Base-by-base conservation (phyloP, 768 basidiomycete genomes). In the Zangia roseola region DNA sequence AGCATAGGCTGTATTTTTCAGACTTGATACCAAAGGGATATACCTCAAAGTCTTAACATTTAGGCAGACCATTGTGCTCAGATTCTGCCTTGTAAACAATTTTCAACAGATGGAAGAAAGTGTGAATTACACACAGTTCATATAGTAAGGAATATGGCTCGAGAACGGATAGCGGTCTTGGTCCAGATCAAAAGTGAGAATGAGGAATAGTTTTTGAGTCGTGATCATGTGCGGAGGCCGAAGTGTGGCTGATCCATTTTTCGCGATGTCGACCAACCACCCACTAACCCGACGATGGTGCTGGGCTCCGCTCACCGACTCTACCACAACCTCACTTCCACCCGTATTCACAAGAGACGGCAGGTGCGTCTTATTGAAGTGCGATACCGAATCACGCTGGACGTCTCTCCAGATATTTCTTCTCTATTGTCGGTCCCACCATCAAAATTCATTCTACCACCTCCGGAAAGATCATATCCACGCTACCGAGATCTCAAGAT, bases 271-370 rank as follows among this genome's bases (percentile, higher is more conserved):
- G 2, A 37, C 40, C 36, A 38, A 12, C 41, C 40, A 37, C 5
- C 36, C 34, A 37, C 47, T 46, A 17, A 49, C 50, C 10, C 62
- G 59, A 50, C 54, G 33, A 57, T 70, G 69, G 87, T 69, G 79
- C 45, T 91, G 89, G 89, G 74, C 77, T 48, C 76, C 80, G 40
- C 73, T 93, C 49, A 82, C 88, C 33, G 86, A 90, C 68, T 75
- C 83, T 10, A 77, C 76, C 44, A 76, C 80, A 37, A 86, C 78
- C 56, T 78, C 72, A 53, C 76, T 78, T 33, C 79, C 89, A 6
- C 86, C 91, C 31, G 71, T 93, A 54, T 93, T 94, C 68, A 91
- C 92, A 24, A 87, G 78, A 66, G 93, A 97, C 69, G 90, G 90
- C 70, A 84, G 83, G 94, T 93, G 63, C 51, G 72, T 61, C 42